Evolutionary conservation across 1,284 basidiomycete genomes (phyloP), one percentile per base, ranked within the genome.

Genomic region (Fomitopsis schrenkii): DNA sequence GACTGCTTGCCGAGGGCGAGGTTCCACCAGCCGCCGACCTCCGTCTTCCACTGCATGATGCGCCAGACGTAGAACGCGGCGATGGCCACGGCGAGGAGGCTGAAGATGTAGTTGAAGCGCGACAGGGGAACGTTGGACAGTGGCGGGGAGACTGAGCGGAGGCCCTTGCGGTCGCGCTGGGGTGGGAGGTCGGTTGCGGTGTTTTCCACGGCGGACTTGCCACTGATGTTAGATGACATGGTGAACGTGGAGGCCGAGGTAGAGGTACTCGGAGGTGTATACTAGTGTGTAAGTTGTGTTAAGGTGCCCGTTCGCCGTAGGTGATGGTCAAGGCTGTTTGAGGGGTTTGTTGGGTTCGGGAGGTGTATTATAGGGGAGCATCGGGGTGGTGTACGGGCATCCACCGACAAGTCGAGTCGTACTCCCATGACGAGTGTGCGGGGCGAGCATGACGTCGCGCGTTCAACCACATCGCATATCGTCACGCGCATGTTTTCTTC

Each of bases 1-100:
- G 72, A 71, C n/a, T 61, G 66, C 64, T 66, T 71, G 2, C 83
- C 81, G 9, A 83, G 64, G 0, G 78, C 77, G 10, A 84, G 68
- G 63, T 82, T 83, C 83, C 83, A 84, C 85, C 84, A 86, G 17
- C 83, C 82, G 0, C 84, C 83, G 26, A 79, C 80, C 22, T 83
- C 77, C 0, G 72, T 68, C 70, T 86, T 85, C 77, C 79, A 81
- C 63, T 83, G 79, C 33, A 79, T 58, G 30, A 80, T 60, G 38
- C 81, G 76, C 66, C 80, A 87, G 1, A 77, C 72, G 68, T 86
- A 84, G 65, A 80, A 82, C 1, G 78, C 78, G 38, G 75, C 70
- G 30, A 85, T 66, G n/a, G 81, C 68, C 14, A 76, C 67, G 4
- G 79, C 76, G 60, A 82, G 70, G 15, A 79, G 42, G 45, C 77